Conservation (phyloP, 106 monocot genomes). For the Dioscorea alata region DNA sequence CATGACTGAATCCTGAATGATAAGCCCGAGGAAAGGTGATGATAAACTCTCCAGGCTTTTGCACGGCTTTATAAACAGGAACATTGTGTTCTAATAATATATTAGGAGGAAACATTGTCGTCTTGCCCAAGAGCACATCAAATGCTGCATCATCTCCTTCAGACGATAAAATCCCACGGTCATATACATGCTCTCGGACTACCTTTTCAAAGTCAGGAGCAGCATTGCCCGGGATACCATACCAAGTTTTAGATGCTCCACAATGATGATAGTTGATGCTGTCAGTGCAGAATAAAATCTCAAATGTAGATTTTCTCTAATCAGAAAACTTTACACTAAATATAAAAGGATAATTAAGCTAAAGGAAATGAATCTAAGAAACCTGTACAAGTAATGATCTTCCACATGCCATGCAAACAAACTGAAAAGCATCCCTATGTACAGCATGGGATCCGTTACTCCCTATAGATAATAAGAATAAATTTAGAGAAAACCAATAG, state of each 20-base stretch:
- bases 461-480: constrained; percentile 39
- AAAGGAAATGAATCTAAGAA: background rate
- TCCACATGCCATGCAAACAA: constrained; percentile 99
- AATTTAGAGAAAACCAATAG: no score
- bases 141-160: constrained; percentile 76
- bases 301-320: no score
- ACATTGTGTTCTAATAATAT: constrained; percentile 72
- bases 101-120: constrained; percentile 92
- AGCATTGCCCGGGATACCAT: constrained; percentile 86
- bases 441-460: constrained; percentile 98
- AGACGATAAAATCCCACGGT: constrained; percentile 48
- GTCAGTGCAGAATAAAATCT: constrained; percentile 6
- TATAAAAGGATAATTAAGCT: no score
- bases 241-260: constrained; percentile 97
- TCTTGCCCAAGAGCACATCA: constrained; percentile 80
- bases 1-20: constrained; percentile 97
- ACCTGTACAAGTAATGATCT: constrained; percentile 99
- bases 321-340: no score
- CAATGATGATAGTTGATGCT: constrained; percentile 99
- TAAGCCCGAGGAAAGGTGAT: constrained; percentile 94
- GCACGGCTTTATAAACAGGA: constrained; percentile 93
- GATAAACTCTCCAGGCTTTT: constrained; percentile 89
- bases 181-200: constrained; percentile 65
- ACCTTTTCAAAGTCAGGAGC: constrained; percentile 73
- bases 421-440: constrained; percentile 98